These are phyloP conservation scores for Perkinsus olseni DNA, from an alignment of 169 alveolate genomes.

Conservation along the genomic window DNA sequence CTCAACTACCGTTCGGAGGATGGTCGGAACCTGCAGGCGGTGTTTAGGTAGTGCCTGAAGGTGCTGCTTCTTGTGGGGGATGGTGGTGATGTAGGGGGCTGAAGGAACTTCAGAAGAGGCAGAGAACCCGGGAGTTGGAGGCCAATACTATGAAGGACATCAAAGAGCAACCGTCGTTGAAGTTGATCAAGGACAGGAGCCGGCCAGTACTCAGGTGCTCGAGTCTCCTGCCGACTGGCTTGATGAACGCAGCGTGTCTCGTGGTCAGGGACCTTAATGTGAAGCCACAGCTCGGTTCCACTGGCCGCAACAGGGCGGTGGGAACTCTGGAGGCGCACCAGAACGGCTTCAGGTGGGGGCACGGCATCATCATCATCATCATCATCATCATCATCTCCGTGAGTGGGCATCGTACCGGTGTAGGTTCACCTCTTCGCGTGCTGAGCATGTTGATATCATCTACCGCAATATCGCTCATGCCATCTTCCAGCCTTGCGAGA, in stretches of 20 bases:
- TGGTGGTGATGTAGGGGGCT: slow-evolving; percentile 60
- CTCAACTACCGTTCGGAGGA: slow-evolving; percentile 79
- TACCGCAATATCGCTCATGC: slow-evolving; percentile 89
- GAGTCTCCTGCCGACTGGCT: too few relatives aligned
- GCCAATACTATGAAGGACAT: slow-evolving; percentile 72
- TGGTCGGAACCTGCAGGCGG: slow-evolving; percentile 55
- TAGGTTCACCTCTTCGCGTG: slow-evolving; percentile 6
- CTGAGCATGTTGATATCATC: slow-evolving; percentile 76
- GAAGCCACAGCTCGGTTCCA: background rate
- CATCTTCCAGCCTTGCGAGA: slow-evolving; percentile 91
- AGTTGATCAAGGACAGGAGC: background rate
- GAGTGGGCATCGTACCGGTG: background rate
- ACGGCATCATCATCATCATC: slow-evolving; percentile 17
- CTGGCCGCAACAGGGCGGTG: slow-evolving; percentile 52
- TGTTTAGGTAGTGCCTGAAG: background rate
- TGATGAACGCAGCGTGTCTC: background rate
- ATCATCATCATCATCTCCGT: background rate
- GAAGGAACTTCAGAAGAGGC: slow-evolving; percentile 85
- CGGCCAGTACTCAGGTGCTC: slow-evolving; percentile 48
- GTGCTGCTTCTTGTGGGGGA: background rate
- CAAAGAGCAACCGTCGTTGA: slow-evolving; percentile 67
- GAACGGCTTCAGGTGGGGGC: slow-evolving; percentile 83
- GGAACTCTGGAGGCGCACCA: slow-evolving; percentile 92
- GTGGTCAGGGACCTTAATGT: background rate
- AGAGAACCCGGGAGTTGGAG: slow-evolving; percentile 80